Evolutionary conservation across 805 yeast genomes (phyloP).

Genomic region (Hanseniaspora jakobsenii): DNA sequence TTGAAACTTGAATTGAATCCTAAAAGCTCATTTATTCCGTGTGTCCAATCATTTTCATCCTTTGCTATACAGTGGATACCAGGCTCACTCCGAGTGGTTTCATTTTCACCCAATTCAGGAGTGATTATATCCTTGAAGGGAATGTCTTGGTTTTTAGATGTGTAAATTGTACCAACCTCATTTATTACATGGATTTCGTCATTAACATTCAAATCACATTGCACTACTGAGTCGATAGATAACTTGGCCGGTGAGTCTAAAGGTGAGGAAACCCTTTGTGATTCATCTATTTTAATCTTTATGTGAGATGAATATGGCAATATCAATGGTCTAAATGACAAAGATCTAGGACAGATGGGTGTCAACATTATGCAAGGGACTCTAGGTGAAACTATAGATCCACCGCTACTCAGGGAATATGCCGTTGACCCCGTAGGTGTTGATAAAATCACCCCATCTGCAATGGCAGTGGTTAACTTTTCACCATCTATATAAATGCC

Average conservation of each 20-base stretch:
- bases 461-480: slow-evolving; percentile 77
- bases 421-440: slow-evolving; percentile 97
- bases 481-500: slow-evolving; percentile 80
- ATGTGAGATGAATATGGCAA: slow-evolving; percentile 71
- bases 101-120: neutral
- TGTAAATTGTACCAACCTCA: slow-evolving; percentile 50
- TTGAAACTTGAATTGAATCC: slow-evolving; percentile 83
- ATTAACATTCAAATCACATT: slow-evolving; percentile 53
- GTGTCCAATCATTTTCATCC: slow-evolving; percentile 81
- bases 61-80: slow-evolving; percentile 86
- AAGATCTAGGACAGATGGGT: slow-evolving; percentile 83
- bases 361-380: slow-evolving; percentile 74
- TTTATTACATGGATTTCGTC: slow-evolving; percentile 67
- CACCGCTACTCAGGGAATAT: slow-evolving; percentile 79
- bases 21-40: slow-evolving; percentile 71
- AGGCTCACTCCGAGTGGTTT: slow-evolving; percentile 23
- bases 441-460: slow-evolving; percentile 75
- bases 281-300: slow-evolving; percentile 39
- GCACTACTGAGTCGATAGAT: slow-evolving; percentile 75
- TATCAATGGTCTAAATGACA: slow-evolving; percentile 79
- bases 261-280: slow-evolving; percentile 27
- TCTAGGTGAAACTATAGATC: slow-evolving; percentile 80
- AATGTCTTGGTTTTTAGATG: slow-evolving; percentile 42
- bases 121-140: slow-evolving; percentile 16
- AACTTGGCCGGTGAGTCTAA: slow-evolving; percentile 31